Percentiles rank a stretch among this genome's conserved stretches.
These are phyloP conservation scores for Pelagophyceae sp. DNA, from an alignment of 352 stramenopile species.

Conservation along the genomic window DNA sequence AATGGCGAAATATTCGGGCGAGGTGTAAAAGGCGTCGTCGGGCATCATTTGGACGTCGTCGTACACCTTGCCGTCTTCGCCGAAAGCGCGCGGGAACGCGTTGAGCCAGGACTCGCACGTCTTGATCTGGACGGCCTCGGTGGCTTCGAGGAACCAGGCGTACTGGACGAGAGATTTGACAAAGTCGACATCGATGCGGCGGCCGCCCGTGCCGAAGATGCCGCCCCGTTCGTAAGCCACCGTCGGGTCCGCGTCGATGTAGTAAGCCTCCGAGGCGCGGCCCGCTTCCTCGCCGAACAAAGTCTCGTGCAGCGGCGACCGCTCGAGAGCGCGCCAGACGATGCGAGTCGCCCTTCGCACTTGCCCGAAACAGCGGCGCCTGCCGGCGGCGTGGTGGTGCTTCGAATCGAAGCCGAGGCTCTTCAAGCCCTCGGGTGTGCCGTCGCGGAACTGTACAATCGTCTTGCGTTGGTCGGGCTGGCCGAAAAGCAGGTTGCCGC, in stretches of 20 bases:
- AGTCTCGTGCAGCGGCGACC: background rate
- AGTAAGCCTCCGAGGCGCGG: background rate
- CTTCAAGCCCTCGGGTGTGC: background rate
- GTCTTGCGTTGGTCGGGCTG: background rate
- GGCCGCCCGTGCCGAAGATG: background rate
- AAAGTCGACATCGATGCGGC: background rate
- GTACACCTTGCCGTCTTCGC: background rate
- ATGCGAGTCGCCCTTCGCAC: no score
- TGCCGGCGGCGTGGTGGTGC: no score
- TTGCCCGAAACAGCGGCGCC: no score
- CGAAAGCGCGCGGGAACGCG: background rate
- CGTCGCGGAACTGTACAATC: background rate
- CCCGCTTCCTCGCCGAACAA: background rate
- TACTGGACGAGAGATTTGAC: background rate
- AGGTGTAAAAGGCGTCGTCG: background rate
- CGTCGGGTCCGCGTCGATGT: background rate
- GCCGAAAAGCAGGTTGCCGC: background rate
- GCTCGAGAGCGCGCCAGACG: background rate
- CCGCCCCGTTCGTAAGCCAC: background rate
- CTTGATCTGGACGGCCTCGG: background rate
- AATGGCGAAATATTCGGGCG: conserved; percentile 19
- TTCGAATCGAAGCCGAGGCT: background rate
- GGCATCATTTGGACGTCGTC: background rate
- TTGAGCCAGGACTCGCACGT: background rate
- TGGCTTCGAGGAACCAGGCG: background rate